These are phyloP conservation scores for Chlamydomonas urium DNA, from an alignment of 139 green algal genomes.

Conservation along the genomic window DNA sequence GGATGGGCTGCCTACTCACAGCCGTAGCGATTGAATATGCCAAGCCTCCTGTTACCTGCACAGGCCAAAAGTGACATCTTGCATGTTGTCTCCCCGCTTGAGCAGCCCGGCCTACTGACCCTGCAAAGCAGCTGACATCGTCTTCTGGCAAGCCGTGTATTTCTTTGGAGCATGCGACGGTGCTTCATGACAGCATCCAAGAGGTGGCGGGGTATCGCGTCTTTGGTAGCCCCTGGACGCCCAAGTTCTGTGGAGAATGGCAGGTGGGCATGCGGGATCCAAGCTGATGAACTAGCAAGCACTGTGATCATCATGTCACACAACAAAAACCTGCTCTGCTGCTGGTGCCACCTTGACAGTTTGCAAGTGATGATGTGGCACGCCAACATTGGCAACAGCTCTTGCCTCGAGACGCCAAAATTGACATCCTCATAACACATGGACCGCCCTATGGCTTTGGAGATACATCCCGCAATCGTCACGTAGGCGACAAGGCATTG, in stretches of 20 bases:
- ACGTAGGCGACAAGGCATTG: conserved; percentile 21
- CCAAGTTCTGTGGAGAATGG: conserved; percentile 15
- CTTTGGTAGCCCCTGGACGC: conserved; percentile 23
- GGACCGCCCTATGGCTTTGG: conserved; percentile 25
- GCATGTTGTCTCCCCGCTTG: not conserved
- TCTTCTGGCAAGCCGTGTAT: not conserved
- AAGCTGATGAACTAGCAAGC: not conserved
- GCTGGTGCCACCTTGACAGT: not conserved
- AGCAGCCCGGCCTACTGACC: not conserved
- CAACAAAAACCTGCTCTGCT: not conserved
- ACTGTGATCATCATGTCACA: not conserved
- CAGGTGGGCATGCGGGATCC: not conserved
- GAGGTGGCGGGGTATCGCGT: conserved; percentile 26
- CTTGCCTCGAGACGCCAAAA: conserved; percentile 7
- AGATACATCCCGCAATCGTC: conserved; percentile 1
- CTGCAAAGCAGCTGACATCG: not conserved
- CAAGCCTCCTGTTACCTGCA: not conserved
- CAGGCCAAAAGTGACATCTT: not conserved
- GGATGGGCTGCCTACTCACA: not conserved
- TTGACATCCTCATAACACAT: conserved; percentile 34
- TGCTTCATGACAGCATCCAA: conserved; percentile 9
- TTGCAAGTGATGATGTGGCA: conserved; percentile 9
- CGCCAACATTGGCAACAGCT: conserved; percentile 8
- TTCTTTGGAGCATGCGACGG: not conserved
- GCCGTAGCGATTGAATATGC: not conserved